Base-by-base conservation (phyloP, 2,329 filamentous ascomycete species). In the Penicillium sp. region DNA sequence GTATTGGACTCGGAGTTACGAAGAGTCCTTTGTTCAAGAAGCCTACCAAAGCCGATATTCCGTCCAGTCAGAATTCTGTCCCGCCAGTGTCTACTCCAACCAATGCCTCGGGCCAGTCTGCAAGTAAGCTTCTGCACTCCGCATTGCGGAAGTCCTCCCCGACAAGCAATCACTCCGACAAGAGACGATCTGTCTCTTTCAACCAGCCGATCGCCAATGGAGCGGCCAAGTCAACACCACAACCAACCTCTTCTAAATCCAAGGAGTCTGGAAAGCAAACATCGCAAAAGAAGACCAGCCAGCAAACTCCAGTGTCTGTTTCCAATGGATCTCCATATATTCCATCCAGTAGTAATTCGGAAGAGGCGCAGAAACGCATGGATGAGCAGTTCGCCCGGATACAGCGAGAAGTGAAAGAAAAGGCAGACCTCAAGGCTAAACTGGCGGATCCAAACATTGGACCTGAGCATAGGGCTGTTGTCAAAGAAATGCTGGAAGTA, bases 151-250 rank as follows among this genome's bases (percentile, higher is more conserved):
- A 45, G 18, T 29, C 23, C 14, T 29, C 42, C 8, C 42, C 42
- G 9, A 7, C 28, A 29, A 45, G 26, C 26, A 21, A 3, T 24
- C 16, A 45, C 10, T 45, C 28, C 3, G 26, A 45, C 1, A 29
- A 45, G 42, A 45, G 26, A 45, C 16, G n/a, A 23, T 45, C 42
- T n/a, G 26, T 45, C 18, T 45, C 42, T 18, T 33, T 45, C 42
- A 45, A 45, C 23, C 2, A 31, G 18, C 28, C 42, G 28, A 33
- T 45, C 18, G 19, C n/a, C 6, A 28, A 28, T 28, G 23, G 14
- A 6, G 26, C 19, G 8, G 6, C 26, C 18, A 2, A 16, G 6
- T 28, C 39, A 8, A 45, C 16, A 10, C 26, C 28, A 16, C 26
- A 45, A 21, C 6, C 5, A 3, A 43, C 14, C n/a, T 45, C 42